phyloP scores from a whole-genome alignment of 1,139 yeast species.

The Pneumocystis jirovecii region DNA sequence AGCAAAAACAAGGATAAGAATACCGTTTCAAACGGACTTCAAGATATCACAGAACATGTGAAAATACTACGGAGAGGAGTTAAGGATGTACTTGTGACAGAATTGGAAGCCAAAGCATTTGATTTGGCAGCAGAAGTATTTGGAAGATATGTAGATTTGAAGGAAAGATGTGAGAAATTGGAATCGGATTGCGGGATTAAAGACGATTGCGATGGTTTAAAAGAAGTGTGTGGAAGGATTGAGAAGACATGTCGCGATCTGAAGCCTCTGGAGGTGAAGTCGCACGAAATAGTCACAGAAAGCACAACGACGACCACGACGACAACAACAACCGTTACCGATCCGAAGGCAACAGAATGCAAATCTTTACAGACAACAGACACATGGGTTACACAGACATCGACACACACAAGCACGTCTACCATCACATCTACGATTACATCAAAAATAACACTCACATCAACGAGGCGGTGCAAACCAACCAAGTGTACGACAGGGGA shows the following conservation, averaged over 20 bases:
- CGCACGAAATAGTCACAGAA: neutral
- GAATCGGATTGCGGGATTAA: neutral
- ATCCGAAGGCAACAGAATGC: neutral
- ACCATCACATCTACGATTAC: too few relatives aligned
- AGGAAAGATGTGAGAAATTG: neutral
- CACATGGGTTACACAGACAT: neutral
- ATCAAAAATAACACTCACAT: too few relatives aligned
- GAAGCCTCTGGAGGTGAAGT: neutral
- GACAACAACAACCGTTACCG: neutral
- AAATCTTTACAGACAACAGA: neutral
- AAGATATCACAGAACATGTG: too few relatives aligned
- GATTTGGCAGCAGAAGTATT: neutral
- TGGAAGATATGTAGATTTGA: neutral
- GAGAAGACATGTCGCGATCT: neutral
- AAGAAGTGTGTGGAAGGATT: neutral
- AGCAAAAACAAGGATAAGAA: neutral
- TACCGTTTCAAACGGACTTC: too few relatives aligned
- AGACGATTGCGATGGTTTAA: neutral
- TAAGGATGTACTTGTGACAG: neutral
- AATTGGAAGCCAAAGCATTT: neutral
- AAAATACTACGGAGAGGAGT: too few relatives aligned
- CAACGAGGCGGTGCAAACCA: too few relatives aligned
- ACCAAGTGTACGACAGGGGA: too few relatives aligned
- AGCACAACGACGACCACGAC: neutral
- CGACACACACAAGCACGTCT: neutral